These are phyloP conservation scores for Parathielavia hyrcaniae DNA, from an alignment of 495 filamentous ascomycete species.

Conservation along the genomic window DNA sequence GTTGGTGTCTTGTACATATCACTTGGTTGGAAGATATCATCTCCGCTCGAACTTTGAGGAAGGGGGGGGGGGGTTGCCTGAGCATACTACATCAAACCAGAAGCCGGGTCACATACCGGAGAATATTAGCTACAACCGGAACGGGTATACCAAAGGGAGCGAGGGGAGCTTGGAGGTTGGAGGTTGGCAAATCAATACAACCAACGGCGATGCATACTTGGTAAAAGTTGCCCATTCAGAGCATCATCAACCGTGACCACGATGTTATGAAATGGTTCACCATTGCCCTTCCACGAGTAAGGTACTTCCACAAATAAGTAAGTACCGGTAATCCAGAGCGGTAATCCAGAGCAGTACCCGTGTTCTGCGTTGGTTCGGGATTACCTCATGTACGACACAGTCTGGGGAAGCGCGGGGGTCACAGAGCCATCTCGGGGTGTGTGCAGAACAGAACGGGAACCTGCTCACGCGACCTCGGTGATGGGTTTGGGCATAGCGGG, in stretches of 20 bases:
- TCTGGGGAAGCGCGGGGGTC: conserved; percentile 2
- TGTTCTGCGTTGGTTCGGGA: too few relatives aligned
- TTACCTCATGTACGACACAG: conserved; percentile 7
- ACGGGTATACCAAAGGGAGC: too few relatives aligned
- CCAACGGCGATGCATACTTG: not conserved
- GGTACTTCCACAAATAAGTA: too few relatives aligned
- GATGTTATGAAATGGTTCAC: not conserved
- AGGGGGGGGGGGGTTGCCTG: not conserved
- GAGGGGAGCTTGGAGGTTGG: too few relatives aligned
- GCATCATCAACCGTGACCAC: not conserved
- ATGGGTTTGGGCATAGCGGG: not conserved
- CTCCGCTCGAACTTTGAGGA: conserved; percentile 1
- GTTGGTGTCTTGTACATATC: not conserved
- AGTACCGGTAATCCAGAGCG: too few relatives aligned
- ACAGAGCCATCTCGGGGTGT: not conserved
- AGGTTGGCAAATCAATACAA: not conserved
- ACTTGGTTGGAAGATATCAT: not conserved
- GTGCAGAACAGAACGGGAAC: not conserved
- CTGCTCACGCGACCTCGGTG: conserved; percentile 7
- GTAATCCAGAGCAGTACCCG: too few relatives aligned
- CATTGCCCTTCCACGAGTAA: too few relatives aligned
- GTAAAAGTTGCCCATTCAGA: not conserved
- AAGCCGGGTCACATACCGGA: not conserved
- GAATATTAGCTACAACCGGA: too few relatives aligned
- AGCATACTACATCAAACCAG: not conserved